A percentile compares a stretch with the other conserved stretches of the same genome.
phyloP scores from a whole-genome alignment of 768 basidiomycete genomes.

The Collybia sordida region DNA sequence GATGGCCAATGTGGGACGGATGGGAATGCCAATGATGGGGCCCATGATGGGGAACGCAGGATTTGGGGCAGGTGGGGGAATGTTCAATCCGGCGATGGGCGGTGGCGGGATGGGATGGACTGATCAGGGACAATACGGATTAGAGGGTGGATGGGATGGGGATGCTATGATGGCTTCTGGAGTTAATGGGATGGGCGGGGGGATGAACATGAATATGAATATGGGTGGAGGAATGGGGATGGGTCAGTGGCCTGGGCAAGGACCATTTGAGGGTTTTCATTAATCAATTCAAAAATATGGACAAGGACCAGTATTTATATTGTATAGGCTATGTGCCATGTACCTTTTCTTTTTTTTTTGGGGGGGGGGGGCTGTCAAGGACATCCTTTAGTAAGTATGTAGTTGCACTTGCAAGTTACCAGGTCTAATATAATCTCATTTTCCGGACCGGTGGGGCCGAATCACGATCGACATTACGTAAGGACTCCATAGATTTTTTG shows the following conservation, averaged over 20 bases:
- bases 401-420: too few relatives aligned
- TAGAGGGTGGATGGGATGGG: conserved; percentile 30
- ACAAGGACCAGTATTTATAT: too few relatives aligned
- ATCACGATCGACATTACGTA: neutral
- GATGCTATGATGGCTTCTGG: conserved; percentile 36
- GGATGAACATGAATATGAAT: conserved; percentile 40
- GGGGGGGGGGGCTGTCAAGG: too few relatives aligned
- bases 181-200: conserved; percentile 34
- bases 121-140: conserved; percentile 28
- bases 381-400: too few relatives aligned
- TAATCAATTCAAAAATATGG: conserved; percentile 2
- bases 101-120: conserved; percentile 33
- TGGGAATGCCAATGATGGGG: conserved; percentile 27
- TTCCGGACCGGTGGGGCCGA: too few relatives aligned
- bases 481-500: neutral
- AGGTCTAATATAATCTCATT: too few relatives aligned
- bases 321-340: neutral
- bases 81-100: conserved; percentile 34
- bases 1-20: conserved; percentile 26
- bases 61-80: conserved; percentile 18
- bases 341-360: neutral
- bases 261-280: conserved; percentile 9
- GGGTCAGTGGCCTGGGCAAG: conserved; percentile 26
- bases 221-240: conserved; percentile 44
- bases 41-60: conserved; percentile 22